Evolutionary conservation across 2,329 filamentous ascomycete species (phyloP).

Genomic region (Microsporum audouinii): DNA sequence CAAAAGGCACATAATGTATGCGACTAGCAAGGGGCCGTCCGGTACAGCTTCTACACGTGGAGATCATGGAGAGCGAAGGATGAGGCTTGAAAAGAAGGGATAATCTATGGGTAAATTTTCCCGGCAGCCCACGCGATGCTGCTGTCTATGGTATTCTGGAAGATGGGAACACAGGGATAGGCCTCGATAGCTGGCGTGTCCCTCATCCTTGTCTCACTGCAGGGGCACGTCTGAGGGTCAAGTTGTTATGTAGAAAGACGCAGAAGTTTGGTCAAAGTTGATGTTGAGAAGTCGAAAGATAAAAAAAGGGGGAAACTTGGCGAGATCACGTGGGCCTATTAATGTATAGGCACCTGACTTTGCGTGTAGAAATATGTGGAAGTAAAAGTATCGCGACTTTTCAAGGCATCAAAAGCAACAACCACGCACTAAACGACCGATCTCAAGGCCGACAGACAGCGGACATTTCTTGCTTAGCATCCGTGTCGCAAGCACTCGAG

Average conservation of each 20-base stretch:
- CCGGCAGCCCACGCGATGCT: neutral
- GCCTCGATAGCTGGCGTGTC: neutral
- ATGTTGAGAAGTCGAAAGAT: neutral
- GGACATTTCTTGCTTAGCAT: constrained; percentile 2
- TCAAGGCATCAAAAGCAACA: neutral
- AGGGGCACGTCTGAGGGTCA: neutral
- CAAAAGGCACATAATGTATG: neutral
- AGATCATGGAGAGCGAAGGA: neutral
- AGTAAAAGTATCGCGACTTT: neutral
- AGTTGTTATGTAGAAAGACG: neutral
- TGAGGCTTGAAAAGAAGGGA: neutral
- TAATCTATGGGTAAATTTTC: neutral
- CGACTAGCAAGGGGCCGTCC: neutral
- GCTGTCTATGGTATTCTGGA: neutral
- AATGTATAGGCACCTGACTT: neutral
- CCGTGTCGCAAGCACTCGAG: neutral
- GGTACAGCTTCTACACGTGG: constrained; percentile 2
- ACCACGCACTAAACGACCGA: too few species aligned
- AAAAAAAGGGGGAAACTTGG: neutral
- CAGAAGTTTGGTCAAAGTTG: neutral
- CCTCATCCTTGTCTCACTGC: neutral
- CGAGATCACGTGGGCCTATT: neutral
- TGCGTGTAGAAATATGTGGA: neutral
- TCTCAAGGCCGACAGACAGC: neutral
- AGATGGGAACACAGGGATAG: neutral